These are phyloP conservation scores for baker's yeast (Saccharomyces cerevisiae) DNA, from an alignment of 805 yeast genomes.

Conservation along the genomic window DNA sequence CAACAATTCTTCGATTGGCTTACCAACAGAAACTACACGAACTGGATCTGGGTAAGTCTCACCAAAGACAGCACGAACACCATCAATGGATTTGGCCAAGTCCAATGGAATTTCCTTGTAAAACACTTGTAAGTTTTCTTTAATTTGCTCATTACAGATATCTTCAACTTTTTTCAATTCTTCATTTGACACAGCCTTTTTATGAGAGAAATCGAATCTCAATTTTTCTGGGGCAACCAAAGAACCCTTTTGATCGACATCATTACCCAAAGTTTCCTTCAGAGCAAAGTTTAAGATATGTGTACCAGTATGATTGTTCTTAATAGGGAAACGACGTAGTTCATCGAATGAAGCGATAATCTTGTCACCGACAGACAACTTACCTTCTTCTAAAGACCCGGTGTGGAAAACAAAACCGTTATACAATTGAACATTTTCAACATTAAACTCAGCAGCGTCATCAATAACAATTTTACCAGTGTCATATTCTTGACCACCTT, in stretches of 20 bases:
- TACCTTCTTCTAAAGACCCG: conserved; percentile 75
- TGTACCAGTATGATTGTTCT: conserved; percentile 98
- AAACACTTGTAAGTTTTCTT: conserved; percentile 62
- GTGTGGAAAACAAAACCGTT: conserved; percentile 96
- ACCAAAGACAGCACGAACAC: conserved; percentile 96
- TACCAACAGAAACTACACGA: conserved; percentile 93
- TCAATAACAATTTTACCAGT: conserved; percentile 89
- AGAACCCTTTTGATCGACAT: conserved; percentile 93
- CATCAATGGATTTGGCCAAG: conserved; percentile 64
- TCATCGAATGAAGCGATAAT: conserved; percentile 87
- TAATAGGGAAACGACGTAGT: conserved; percentile 89
- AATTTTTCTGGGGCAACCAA: conserved; percentile 90
- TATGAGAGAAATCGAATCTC: conserved; percentile 93
- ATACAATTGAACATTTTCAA: conserved; percentile 83
- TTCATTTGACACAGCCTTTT: conserved; percentile 63
- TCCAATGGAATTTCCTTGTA: conserved; percentile 74
- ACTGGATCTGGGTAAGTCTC: conserved; percentile 99
- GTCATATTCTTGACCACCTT: conserved; percentile 98
- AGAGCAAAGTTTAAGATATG: conserved; percentile 87
- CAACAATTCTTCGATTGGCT: conserved; percentile 73
- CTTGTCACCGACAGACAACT: conserved; percentile 54
- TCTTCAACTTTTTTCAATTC: conserved; percentile 73
- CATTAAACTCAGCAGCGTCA: conserved; percentile 79
- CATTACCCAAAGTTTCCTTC: conserved; percentile 77
- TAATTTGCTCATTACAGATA: conserved; percentile 63